Evolutionary conservation across 2,329 filamentous ascomycete species (phyloP), one percentile per base, ranked within the genome.

Genomic region (Exophiala oligosperma): DNA sequence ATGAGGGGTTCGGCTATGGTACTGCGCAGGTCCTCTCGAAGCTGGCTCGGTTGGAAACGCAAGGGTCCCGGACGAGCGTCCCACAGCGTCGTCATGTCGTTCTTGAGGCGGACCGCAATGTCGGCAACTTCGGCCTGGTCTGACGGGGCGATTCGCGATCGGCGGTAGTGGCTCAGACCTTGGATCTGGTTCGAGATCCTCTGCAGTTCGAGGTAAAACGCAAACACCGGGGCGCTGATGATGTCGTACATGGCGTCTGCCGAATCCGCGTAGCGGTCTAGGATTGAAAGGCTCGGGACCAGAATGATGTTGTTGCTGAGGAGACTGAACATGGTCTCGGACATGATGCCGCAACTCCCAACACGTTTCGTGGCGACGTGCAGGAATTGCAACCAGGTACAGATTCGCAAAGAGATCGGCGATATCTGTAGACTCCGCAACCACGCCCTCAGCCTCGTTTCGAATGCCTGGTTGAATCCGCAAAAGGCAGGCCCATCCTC

Each of bases 91-190:
- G 29, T 17, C 46, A 59, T 23, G 17, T 51, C 11, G 21, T 3
- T 28, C 28, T 56, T 56, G 11, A 56, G 29, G 8, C 12, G 14
- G 14, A 17, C n/a, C 24, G 56, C 37, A 9, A 56, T 8, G 11
- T 29, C 17, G 17, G 24, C 26, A 12, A 60, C 57, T 32, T 60
- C 52, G 32, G 52, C 53, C 35, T 60, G 57, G 23, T 60, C 57
- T 17, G 8, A 14, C 4, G 12, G 8, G n/a, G 52, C 52, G 17
- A 48, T 40, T 14, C 57, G 44, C 9, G 52, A 56, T 43, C 57
- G 52, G 35, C 52, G 57, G 41, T 56, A 60, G 28, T 60, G 57
- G 12, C 32, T 54, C 9, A 56, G 47, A 23, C 52, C 44, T 28
- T 48, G 47, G n/a, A 56, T 29, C n/a, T 52, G 52, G 23, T 21